These are phyloP conservation scores for Globisporangium solare DNA, from an alignment of 352 stramenopile genomes.

Conservation along the genomic window DNA sequence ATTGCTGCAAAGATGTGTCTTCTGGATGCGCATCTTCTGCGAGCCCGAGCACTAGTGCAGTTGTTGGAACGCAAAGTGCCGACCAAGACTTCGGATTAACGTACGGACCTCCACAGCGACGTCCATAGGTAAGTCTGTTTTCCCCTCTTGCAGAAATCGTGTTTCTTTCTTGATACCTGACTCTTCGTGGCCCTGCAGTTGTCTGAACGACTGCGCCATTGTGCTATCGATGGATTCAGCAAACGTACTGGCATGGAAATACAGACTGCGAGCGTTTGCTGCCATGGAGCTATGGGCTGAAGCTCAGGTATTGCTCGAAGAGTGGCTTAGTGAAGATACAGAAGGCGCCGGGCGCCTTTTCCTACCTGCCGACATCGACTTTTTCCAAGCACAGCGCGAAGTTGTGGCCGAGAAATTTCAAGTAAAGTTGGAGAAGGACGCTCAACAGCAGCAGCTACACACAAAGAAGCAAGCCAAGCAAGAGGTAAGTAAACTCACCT, in stretches of 20 bases:
- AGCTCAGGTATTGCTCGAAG: slow-evolving; percentile 8
- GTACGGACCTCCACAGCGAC: slow-evolving; percentile 1
- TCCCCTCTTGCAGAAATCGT: neutral
- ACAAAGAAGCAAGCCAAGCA: slow-evolving; percentile 10
- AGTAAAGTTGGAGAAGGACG: neutral
- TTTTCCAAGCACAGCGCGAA: slow-evolving; percentile 9
- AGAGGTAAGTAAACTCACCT: slow-evolving; percentile 4
- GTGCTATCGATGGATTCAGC: slow-evolving; percentile 12
- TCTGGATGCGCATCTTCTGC: slow-evolving; percentile 14
- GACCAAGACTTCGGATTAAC: neutral
- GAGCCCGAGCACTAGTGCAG: slow-evolving; percentile 12
- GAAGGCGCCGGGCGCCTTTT: neutral
- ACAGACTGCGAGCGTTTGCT: slow-evolving; percentile 9
- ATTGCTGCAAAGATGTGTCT: slow-evolving; percentile 17
- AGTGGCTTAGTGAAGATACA: neutral
- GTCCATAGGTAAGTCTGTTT: slow-evolving; percentile 2
- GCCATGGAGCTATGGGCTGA: slow-evolving; percentile 18
- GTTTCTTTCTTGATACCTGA: neutral
- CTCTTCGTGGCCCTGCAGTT: neutral
- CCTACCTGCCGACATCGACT: slow-evolving; percentile 8
- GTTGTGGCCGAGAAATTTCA: neutral
- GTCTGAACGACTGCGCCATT: slow-evolving; percentile 16
- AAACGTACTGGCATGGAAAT: slow-evolving; percentile 16
- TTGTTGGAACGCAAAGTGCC: slow-evolving; percentile 6
- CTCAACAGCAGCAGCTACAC: slow-evolving; percentile 3